Base-by-base conservation (phyloP, 768 basidiomycete genomes). In the Suillus decipiens region DNA sequence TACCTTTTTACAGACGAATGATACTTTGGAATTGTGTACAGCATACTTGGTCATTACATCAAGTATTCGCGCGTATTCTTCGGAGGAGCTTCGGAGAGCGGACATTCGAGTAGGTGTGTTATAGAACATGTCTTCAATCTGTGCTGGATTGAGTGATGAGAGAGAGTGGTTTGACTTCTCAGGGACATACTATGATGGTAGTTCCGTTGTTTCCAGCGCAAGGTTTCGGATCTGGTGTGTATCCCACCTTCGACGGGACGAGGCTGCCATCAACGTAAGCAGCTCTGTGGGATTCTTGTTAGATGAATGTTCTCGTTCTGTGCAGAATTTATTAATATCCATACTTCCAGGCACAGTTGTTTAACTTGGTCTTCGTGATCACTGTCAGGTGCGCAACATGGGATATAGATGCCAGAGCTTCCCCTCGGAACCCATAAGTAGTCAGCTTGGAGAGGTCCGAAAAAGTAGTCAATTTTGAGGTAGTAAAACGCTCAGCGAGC, bases 71-170 rank as follows among this genome's bases (percentile, higher is more conserved):
- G 87, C 83, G 74, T 96, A 98, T 72, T 99, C 97, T 67, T 99
- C 96, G 2, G 94, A 90, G 4, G 89, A 77, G 62, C 87, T 89
- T 41, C 91, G 87, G 61, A 99, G 81, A 1, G 95, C 91, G 3
- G 92, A 87, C 28, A 96, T 83, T 53, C 97, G 89, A 2, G 90
- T 87, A 0, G 95, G 94, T 0, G 88, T 93, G 67, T 96, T 97
- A 75, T 93, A 96, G 72, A 99, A 99, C 34, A 99, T 79, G 71
- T 98, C 92, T 75, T 98, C 95, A 31, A 95, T 95, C 96, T 98
- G 67, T 1, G 43, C 6, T 64, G 9, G 62, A 60, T 64, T n/a
- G 8, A 42, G 48, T 64, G 63, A 37, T 45, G 14, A 19, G 9
- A 24, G 9, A 22, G 17, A 3, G 42, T 24, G 24, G n/a, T 31